These are phyloP conservation scores for Thalia dealbata DNA, from an alignment of 176 grass and related monocot species.

Conservation along the genomic window DNA sequence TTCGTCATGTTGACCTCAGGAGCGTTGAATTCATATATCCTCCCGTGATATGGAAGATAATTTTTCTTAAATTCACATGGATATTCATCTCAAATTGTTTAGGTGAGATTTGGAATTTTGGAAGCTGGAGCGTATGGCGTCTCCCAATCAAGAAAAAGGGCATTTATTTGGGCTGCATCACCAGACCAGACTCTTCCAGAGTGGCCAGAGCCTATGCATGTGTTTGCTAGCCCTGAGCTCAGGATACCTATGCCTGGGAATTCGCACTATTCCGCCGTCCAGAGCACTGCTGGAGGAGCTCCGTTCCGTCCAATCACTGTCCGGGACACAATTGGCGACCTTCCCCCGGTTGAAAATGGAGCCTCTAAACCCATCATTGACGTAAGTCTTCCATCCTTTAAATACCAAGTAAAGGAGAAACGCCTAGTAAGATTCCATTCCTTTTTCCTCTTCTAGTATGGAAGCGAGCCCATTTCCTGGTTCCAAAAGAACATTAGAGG, in stretches of 20 bases:
- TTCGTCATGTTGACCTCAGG: no score
- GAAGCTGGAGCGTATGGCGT: constrained; percentile 92
- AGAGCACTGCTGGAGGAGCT: constrained; percentile 70
- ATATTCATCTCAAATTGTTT: background rate
- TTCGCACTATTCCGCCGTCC: constrained; percentile 56
- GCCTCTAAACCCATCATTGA: constrained; percentile 60
- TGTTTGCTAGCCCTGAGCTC: constrained; percentile 80
- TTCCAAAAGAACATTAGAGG: constrained; percentile 94
- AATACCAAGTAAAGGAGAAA: no score
- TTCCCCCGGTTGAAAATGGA: constrained; percentile 71
- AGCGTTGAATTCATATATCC: background rate
- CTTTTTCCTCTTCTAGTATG: constrained; percentile 39
- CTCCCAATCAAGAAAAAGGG: constrained; percentile 90
- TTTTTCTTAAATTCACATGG: background rate
- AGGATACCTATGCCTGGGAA: constrained; percentile 76
- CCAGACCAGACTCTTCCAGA: constrained; percentile 83
- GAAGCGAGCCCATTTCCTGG: constrained; percentile 63
- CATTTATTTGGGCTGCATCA: constrained; percentile 95
- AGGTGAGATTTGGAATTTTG: constrained; percentile 96
- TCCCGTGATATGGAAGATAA: background rate
- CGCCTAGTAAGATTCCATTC: constrained; percentile 14
- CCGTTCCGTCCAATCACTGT: constrained; percentile 90
- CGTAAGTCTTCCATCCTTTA: constrained; percentile 27
- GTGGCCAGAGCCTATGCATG: constrained; percentile 91
- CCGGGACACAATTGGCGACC: constrained; percentile 76